Conservation (phyloP, 805 yeast species). For the Wickerhamomyces sydowiorum region DNA sequence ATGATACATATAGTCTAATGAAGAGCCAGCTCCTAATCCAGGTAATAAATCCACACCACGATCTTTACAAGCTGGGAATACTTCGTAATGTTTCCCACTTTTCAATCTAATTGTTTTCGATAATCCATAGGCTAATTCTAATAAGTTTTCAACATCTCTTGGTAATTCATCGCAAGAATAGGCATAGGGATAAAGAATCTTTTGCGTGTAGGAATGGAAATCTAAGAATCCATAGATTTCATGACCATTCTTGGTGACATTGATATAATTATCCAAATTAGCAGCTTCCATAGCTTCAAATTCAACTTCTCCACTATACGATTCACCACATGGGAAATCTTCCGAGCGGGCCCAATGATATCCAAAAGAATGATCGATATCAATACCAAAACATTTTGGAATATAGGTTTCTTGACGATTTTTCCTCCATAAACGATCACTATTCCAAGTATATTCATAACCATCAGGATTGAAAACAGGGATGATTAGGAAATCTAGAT, state of each 20-base stretch:
- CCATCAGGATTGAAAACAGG: conserved; percentile 94
- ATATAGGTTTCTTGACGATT: conserved; percentile 72
- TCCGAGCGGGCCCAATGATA: conserved; percentile 66
- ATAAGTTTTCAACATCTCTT: conserved; percentile 71
- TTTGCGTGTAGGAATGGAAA: conserved; percentile 82
- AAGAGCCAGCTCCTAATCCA: conserved; percentile 73
- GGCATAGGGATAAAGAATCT: conserved; percentile 77
- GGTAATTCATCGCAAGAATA: conserved; percentile 71
- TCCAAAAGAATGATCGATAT: conserved; percentile 79
- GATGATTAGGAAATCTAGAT: conserved; percentile 66
- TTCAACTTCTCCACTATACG: conserved; percentile 70
- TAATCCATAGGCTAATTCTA: conserved; percentile 78
- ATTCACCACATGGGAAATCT: conserved; percentile 73
- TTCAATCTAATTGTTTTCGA: conserved; percentile 63
- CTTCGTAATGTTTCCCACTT: conserved; percentile 62
- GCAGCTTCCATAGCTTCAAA: conserved; percentile 61
- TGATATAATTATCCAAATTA: conserved; percentile 41
- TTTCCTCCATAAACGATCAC: conserved; percentile 83
- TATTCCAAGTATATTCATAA: conserved; percentile 73
- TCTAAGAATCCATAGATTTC: conserved; percentile 73
- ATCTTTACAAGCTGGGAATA: conserved; percentile 74
- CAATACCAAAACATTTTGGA: conserved; percentile 73
- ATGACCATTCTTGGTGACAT: conserved; percentile 39
- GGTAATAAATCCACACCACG: conserved; percentile 70
- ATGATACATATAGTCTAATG: conserved; percentile 80